Percentiles rank a stretch among this genome's conserved stretches.
phyloP scores from a whole-genome alignment of 331 rosid genomes.

The Malus hybrid region DNA sequence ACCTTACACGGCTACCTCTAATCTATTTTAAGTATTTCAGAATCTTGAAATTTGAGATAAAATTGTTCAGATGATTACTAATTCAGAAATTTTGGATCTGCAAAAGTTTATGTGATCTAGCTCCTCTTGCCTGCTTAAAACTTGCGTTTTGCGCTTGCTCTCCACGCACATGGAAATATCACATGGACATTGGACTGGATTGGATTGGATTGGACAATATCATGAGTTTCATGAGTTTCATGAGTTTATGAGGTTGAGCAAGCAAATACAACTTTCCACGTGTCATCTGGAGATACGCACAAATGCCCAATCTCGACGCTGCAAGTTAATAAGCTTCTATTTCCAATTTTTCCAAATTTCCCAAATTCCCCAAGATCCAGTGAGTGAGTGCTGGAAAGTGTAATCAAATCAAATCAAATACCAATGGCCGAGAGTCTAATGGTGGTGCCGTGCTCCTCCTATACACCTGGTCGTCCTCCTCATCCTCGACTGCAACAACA shows the following conservation, averaged over 20 bases:
- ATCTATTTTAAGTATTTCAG: too few species aligned
- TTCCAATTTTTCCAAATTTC: neutral
- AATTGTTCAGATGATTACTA: too few species aligned
- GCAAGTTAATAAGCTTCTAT: neutral
- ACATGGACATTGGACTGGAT: neutral
- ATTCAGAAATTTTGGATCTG: neutral
- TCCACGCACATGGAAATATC: neutral
- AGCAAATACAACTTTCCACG: constrained; percentile 18
- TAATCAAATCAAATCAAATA: neutral
- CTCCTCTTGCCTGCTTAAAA: neutral
- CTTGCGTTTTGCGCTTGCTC: neutral
- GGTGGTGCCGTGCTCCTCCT: neutral
- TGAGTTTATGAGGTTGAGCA: too few species aligned
- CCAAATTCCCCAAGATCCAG: neutral
- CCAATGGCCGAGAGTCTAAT: constrained; percentile 1
- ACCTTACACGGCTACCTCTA: too few species aligned
- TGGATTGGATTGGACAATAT: neutral
- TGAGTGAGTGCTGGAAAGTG: neutral
- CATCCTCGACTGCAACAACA: neutral
- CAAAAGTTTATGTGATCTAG: neutral
- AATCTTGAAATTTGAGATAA: too few species aligned
- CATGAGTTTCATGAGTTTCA: too few species aligned
- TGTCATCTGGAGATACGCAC: constrained; percentile 18
- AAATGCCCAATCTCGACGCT: neutral
- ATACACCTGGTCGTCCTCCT: neutral